A percentile compares a stretch with the other conserved stretches of the same genome.
phyloP scores from a whole-genome alignment of 176 grass and related monocot genomes.

The Cenchrus fungigraminus region DNA sequence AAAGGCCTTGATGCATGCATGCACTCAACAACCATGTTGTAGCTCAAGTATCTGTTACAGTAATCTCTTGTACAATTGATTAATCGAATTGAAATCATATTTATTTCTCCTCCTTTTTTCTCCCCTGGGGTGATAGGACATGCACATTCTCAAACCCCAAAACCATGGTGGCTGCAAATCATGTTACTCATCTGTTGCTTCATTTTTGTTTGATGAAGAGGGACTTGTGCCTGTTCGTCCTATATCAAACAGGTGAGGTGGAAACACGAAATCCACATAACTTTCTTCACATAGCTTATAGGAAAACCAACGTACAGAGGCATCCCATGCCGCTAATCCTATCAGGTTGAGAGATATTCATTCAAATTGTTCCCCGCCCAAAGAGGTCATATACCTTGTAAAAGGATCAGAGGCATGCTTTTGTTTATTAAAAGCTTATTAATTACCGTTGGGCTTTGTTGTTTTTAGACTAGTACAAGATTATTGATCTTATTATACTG shows the following conservation, averaged over 20 bases:
- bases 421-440: not conserved
- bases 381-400: not conserved
- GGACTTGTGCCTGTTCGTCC: not conserved
- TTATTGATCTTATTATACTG: too few species aligned
- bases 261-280: not conserved
- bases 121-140: slow-evolving; percentile 40
- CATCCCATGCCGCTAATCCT: not conserved
- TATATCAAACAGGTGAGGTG: not conserved
- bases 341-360: not conserved
- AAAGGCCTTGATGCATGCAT: too few species aligned
- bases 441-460: too few species aligned
- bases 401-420: not conserved
- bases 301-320: not conserved
- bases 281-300: slow-evolving; percentile 33
- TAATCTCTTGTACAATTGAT: slow-evolving; percentile 11
- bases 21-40: too few species aligned
- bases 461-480: too few species aligned
- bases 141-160: slow-evolving; percentile 13
- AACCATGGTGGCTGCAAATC: slow-evolving; percentile 44
- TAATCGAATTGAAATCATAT: slow-evolving; percentile 20
- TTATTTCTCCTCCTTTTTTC: slow-evolving; percentile 16
- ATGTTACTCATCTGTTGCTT: slow-evolving; percentile 37
- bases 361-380: not conserved
- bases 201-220: slow-evolving; percentile 36
- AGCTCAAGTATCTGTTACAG: too few species aligned